These are phyloP conservation scores for Phialemonium atrogriseum DNA, from an alignment of 2,329 filamentous ascomycete genomes.

Conservation along the genomic window DNA sequence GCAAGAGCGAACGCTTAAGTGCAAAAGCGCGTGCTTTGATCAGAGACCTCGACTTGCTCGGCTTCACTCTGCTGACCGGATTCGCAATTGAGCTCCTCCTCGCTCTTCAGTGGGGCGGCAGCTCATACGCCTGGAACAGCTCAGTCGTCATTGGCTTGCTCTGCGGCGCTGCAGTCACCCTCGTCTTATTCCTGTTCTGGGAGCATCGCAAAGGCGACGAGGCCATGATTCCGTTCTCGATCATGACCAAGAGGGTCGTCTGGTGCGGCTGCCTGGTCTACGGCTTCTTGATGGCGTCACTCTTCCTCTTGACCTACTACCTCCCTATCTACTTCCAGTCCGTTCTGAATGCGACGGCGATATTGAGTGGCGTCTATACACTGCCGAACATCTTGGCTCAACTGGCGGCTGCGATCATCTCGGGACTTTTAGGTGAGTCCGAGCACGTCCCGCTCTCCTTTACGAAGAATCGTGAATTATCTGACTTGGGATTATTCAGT, in stretches of 20 bases:
- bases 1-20: too few species aligned
- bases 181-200: slow-evolving; percentile 30
- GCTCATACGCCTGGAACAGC: slow-evolving; percentile 29
- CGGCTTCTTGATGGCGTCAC: slow-evolving; percentile 11
- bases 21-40: slow-evolving; percentile 14
- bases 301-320: slow-evolving; percentile 18
- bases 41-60: slow-evolving; percentile 31
- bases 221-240: slow-evolving; percentile 17
- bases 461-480: too few species aligned
- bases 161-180: slow-evolving; percentile 22
- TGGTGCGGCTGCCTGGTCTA: slow-evolving; percentile 15
- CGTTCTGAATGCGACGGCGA: slow-evolving; percentile 17
- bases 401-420: slow-evolving; percentile 11
- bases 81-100: slow-evolving; percentile 32
- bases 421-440: slow-evolving; percentile 15
- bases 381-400: slow-evolving; percentile 20
- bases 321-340: slow-evolving; percentile 31
- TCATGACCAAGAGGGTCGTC: slow-evolving; percentile 14
- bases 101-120: slow-evolving; percentile 35
- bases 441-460: slow-evolving; percentile 3
- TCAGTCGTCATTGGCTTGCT: slow-evolving; percentile 31
- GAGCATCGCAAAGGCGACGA: slow-evolving; percentile 22
- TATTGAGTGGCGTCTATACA: slow-evolving; percentile 24
- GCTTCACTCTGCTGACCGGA: slow-evolving; percentile 34
- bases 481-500: too few species aligned